These are phyloP conservation scores for Brassica balearica DNA, from an alignment of 441 rosid species.

Conservation along the genomic window DNA sequence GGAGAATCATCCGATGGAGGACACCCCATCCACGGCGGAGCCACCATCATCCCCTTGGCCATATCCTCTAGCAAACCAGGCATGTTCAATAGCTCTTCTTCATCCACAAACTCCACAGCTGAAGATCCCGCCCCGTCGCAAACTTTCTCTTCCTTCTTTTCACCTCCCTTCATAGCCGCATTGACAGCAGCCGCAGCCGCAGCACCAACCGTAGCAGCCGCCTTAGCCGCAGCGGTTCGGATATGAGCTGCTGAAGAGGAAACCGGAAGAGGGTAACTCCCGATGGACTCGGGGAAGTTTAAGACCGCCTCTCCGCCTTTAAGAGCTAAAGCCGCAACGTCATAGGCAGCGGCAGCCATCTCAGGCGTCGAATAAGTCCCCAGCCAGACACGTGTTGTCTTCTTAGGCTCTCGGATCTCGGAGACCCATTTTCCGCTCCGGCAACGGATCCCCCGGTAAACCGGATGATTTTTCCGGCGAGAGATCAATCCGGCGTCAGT, in stretches of 20 bases:
- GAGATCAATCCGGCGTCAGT: constrained; percentile 5
- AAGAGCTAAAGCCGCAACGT: constrained; percentile 79
- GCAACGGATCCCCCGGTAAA: constrained; percentile 71
- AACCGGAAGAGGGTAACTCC: constrained; percentile 64
- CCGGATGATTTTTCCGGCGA: constrained; percentile 54
- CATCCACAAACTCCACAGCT: constrained; percentile 60
- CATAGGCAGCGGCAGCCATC: constrained; percentile 81
- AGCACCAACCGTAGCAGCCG: constrained; percentile 41
- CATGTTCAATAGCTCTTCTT: constrained; percentile 78
- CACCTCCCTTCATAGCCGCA: constrained; percentile 4
- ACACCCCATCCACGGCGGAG: constrained; percentile 76
- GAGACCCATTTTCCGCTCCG: constrained; percentile 91
- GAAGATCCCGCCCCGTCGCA: constrained; percentile 32
- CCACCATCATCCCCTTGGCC: constrained; percentile 91
- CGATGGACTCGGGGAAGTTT: constrained; percentile 67
- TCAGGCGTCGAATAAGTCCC: too few relatives aligned
- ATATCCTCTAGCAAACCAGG: constrained; percentile 83
- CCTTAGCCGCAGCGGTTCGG: constrained; percentile 62
- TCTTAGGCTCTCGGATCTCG: constrained; percentile 87
- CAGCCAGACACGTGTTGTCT: constrained; percentile 57
- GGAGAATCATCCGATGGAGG: constrained; percentile 62
- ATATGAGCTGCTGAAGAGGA: constrained; percentile 63
- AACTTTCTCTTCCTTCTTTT: constrained; percentile 23
- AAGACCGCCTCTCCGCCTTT: constrained; percentile 66
- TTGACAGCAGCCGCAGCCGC: not conserved